These are phyloP conservation scores for Verbascum thapsus DNA, from an alignment of 257 asterid species.

Conservation along the genomic window DNA sequence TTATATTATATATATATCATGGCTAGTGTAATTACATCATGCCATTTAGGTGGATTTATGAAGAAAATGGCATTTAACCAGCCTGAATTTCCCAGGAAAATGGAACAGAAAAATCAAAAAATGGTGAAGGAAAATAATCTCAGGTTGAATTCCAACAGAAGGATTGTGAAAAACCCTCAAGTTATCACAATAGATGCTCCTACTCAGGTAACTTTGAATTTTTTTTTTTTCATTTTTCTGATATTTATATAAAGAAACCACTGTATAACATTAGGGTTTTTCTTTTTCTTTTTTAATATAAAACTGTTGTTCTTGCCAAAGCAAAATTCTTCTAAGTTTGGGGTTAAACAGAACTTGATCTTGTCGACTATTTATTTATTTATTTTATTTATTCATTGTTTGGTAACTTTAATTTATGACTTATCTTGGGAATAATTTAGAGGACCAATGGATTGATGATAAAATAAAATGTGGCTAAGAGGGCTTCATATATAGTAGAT, in stretches of 20 bases:
- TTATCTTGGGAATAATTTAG: no score
- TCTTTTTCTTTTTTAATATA: no score
- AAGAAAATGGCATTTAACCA: slow-evolving; percentile 21
- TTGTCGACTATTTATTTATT: no score
- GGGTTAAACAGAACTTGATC: no score
- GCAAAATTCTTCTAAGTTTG: no score
- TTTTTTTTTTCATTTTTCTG: no score
- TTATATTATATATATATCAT: neutral
- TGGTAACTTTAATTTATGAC: no score
- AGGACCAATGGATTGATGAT: neutral
- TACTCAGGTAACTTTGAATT: slow-evolving; percentile 21
- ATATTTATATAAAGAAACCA: no score
- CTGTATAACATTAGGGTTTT: no score
- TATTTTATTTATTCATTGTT: no score
- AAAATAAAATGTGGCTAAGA: slow-evolving; percentile 10
- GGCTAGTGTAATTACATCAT: slow-evolving; percentile 28
- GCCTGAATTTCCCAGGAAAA: neutral
- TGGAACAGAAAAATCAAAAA: slow-evolving; percentile 15
- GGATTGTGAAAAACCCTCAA: slow-evolving; percentile 17
- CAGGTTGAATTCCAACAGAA: slow-evolving; percentile 10
- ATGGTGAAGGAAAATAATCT: slow-evolving; percentile 13
- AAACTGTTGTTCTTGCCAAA: no score
- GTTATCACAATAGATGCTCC: slow-evolving; percentile 39
- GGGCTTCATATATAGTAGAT: neutral
- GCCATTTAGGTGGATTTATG: slow-evolving; percentile 27